Evolutionary conservation across 2,329 filamentous ascomycete genomes (phyloP).

Genomic region (Stromatinia cepivora): DNA sequence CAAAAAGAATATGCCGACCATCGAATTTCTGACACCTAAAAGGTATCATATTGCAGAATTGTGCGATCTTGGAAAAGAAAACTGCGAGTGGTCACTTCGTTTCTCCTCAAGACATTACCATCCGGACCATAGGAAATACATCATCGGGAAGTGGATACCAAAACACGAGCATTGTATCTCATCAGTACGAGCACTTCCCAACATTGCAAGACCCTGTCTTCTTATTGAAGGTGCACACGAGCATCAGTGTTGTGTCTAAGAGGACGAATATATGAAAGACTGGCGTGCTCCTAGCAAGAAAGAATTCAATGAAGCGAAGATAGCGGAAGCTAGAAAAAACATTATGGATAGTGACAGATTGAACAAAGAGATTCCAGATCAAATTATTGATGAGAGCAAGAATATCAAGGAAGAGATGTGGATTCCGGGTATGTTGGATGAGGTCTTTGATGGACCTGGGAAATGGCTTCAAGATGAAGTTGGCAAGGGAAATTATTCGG

Average conservation of each 20-base stretch:
- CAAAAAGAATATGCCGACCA: not conserved
- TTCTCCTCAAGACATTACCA: conserved; percentile 10
- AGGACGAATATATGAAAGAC: not conserved
- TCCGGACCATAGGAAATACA: conserved; percentile 9
- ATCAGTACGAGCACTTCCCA: not conserved
- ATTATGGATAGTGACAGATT: not conserved
- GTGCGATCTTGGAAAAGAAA: not conserved
- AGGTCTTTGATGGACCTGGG: not conserved
- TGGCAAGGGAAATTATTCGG: not conserved
- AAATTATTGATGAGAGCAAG: not conserved
- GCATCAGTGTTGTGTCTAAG: conserved; percentile 9
- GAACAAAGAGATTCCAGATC: not conserved
- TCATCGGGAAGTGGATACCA: not conserved
- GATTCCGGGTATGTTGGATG: not conserved
- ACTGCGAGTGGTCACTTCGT: conserved; percentile 12
- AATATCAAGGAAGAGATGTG: conserved; percentile 7
- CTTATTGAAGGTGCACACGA: not conserved
- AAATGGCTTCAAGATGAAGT: not conserved
- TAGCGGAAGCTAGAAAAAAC: not conserved
- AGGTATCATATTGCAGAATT: not conserved
- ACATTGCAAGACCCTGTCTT: not conserved
- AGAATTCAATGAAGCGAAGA: not conserved
- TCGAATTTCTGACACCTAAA: not conserved
- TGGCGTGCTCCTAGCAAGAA: not conserved
- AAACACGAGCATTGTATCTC: conserved; percentile 20